Conservation (phyloP, 768 basidiomycete genomes). For the Dacryopinax primogenitus region DNA sequence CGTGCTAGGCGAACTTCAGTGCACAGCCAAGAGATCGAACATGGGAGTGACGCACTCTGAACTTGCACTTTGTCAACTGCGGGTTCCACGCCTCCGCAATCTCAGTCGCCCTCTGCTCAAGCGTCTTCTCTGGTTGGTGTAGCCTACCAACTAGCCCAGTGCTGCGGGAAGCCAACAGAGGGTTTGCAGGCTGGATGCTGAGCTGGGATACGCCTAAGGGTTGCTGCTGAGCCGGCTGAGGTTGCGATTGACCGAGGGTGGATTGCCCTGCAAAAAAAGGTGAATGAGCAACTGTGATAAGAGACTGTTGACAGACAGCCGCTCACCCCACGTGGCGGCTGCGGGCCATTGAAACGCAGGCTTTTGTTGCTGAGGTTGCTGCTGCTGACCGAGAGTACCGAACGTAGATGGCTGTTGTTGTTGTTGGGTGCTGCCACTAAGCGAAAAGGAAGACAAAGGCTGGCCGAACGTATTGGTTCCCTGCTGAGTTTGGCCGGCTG, state of each 20-base stretch:
- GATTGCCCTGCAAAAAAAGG: neutral
- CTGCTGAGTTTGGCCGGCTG: neutral
- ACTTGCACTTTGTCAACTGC: neutral
- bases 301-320: neutral
- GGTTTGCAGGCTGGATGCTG: neutral
- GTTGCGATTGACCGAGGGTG: neutral
- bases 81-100: conserved; percentile 7
- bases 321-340: neutral
- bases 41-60: neutral
- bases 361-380: conserved; percentile 41
- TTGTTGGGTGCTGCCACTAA: neutral
- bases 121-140: neutral
- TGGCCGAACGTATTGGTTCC: neutral
- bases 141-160: neutral
- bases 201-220: neutral
- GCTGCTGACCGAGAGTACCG: conserved; percentile 45
- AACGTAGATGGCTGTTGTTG: conserved; percentile 16
- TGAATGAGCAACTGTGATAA: neutral
- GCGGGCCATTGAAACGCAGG: conserved; percentile 20
- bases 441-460: neutral
- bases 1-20: neutral
- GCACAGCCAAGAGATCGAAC: neutral
- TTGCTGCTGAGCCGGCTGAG: neutral
- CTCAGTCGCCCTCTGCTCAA: conserved; percentile 3
- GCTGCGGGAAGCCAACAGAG: neutral